These are phyloP conservation scores for Aspergillus carbonarius DNA, from an alignment of 2,329 filamentous ascomycete species.

Conservation along the genomic window DNA sequence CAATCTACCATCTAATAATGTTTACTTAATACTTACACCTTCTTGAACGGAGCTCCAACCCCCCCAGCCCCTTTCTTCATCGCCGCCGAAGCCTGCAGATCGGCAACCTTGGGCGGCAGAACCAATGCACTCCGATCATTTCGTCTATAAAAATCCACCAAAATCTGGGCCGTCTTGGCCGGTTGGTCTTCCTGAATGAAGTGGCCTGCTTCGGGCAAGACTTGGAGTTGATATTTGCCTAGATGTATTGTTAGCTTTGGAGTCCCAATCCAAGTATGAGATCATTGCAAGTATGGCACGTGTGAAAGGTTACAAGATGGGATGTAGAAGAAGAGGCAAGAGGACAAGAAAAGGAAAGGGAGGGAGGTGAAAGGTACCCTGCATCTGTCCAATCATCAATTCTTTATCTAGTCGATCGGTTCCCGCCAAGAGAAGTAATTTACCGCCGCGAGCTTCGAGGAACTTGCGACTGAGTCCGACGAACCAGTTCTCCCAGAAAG, in stretches of 20 bases:
- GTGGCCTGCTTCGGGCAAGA: slow-evolving; percentile 92
- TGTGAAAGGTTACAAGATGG: neutral
- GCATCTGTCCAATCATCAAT: slow-evolving; percentile 94
- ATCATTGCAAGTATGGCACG: too few species aligned
- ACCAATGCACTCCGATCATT: slow-evolving; percentile 86
- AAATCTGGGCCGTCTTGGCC: slow-evolving; percentile 77
- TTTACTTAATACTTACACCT: neutral
- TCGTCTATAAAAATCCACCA: slow-evolving; percentile 87
- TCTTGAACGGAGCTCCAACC: slow-evolving; percentile 3
- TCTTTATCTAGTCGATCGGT: slow-evolving; percentile 90
- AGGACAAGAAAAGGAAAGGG: neutral
- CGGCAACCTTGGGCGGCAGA: slow-evolving; percentile 86
- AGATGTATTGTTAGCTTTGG: neutral
- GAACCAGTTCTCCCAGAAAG: slow-evolving; percentile 96
- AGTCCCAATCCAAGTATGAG: too few species aligned
- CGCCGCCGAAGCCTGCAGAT: slow-evolving; percentile 54
- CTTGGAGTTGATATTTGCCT: slow-evolving; percentile 90
- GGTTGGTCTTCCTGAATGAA: slow-evolving; percentile 96
- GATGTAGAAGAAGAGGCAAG: neutral
- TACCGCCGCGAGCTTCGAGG: slow-evolving; percentile 74
- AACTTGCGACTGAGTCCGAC: slow-evolving; percentile 85
- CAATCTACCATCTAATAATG: neutral
- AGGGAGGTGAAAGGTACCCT: slow-evolving; percentile 58
- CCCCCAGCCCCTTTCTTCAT: slow-evolving; percentile 37
- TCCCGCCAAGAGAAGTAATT: slow-evolving; percentile 79